Conservation (phyloP, 2,329 filamentous ascomycete genomes). For the Biscogniauxia sp. region DNA sequence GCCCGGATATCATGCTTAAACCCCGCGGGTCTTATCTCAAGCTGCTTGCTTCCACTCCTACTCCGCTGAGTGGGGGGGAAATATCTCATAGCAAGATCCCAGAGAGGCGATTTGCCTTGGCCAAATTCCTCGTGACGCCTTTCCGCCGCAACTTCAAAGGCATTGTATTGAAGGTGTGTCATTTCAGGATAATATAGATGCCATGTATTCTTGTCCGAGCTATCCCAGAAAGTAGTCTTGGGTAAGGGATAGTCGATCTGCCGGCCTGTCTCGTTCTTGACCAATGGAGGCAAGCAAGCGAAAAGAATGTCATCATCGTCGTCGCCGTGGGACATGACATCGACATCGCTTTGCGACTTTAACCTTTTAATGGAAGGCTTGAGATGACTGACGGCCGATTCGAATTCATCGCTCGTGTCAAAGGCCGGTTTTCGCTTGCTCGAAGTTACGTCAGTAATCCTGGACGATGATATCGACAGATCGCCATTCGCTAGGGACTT, state of each 20-base stretch:
- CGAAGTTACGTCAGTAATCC: conserved; percentile 38
- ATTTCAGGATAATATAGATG: conserved; percentile 64
- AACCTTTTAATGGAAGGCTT: conserved; percentile 56
- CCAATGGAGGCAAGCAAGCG: conserved; percentile 48
- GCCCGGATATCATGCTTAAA: conserved; percentile 24
- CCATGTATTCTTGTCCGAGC: conserved; percentile 52
- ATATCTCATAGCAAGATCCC: conserved; percentile 57
- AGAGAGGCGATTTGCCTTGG: conserved; percentile 50
- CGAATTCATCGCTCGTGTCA: conserved; percentile 53
- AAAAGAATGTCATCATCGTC: conserved; percentile 47
- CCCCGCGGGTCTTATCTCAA: conserved; percentile 17
- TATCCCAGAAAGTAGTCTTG: conserved; percentile 58
- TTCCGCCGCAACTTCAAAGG: conserved; percentile 52
- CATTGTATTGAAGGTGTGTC: conserved; percentile 57
- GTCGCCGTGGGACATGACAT: conserved; percentile 35
- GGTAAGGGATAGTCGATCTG: conserved; percentile 57
- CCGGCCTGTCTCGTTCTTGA: conserved; percentile 49
- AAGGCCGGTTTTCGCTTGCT: conserved; percentile 56
- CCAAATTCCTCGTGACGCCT: conserved; percentile 52
- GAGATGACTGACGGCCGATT: conserved; percentile 28
- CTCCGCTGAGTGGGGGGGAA: conserved; percentile 47
- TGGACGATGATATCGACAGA: conserved; percentile 20
- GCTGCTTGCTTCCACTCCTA: conserved; percentile 15
- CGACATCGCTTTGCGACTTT: conserved; percentile 47
- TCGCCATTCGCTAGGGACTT: conserved; percentile 34